Evolutionary conservation across 257 asterid species (phyloP).

Genomic region (Echium plantagineum): DNA sequence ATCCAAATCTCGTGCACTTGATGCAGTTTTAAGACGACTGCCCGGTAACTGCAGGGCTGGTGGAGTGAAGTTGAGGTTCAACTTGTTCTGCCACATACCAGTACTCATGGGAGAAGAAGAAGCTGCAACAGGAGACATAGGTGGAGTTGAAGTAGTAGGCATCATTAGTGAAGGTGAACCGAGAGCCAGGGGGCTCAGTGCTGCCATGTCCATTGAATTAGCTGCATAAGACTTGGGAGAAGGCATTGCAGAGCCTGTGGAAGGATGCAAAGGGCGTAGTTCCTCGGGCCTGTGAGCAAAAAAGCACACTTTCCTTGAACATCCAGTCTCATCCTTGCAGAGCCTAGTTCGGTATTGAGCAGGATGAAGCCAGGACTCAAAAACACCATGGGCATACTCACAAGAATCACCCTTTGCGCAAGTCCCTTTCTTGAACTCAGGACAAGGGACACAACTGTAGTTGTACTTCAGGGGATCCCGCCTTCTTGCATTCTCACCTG

Average conservation of each 20-base stretch:
- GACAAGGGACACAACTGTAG: slow-evolving; percentile 7
- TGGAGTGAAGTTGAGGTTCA: slow-evolving; percentile 1
- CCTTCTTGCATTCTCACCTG: slow-evolving; percentile 1
- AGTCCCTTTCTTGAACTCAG: slow-evolving; percentile 11
- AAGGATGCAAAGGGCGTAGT: slow-evolving; percentile 9
- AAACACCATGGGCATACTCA: slow-evolving; percentile 16
- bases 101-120: slow-evolving; percentile 4
- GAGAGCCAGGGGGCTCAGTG: slow-evolving; percentile 1
- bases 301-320: slow-evolving; percentile 15
- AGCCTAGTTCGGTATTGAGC: slow-evolving; percentile 17
- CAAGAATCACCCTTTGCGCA: slow-evolving; percentile 10
- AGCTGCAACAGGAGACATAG: background rate
- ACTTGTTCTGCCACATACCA: slow-evolving; percentile 5
- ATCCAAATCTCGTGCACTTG: slow-evolving; percentile 5
- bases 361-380: slow-evolving; percentile 16
- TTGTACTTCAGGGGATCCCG: slow-evolving; percentile 7
- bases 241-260: slow-evolving; percentile 12
- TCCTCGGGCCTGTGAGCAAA: slow-evolving; percentile 14
- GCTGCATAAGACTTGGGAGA: slow-evolving; percentile 10
- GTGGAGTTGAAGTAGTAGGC: slow-evolving; percentile 1
- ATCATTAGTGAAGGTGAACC: slow-evolving; percentile 1
- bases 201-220: slow-evolving; percentile 13
- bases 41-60: slow-evolving; percentile 4
- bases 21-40: slow-evolving; percentile 3
- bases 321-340: slow-evolving; percentile 14